These are phyloP conservation scores for Cladorrhinum sp. DNA, from an alignment of 2,329 filamentous ascomycete species.

Conservation along the genomic window DNA sequence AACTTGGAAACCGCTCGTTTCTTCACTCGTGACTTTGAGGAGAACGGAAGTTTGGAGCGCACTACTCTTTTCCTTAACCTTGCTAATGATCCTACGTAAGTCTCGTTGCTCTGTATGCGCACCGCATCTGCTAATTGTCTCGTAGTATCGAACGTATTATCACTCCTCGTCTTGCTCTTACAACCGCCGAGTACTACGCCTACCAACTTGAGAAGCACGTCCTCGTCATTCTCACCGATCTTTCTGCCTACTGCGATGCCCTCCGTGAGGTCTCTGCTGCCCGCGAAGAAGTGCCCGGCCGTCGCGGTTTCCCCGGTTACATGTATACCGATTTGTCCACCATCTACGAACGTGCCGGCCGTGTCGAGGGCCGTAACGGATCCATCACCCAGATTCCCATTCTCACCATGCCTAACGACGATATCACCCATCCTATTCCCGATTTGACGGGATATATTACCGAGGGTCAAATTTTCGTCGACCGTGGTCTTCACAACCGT, in stretches of 20 bases:
- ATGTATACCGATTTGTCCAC: slow-evolving; percentile 99
- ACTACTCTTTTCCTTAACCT: slow-evolving; percentile 97
- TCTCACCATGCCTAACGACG: slow-evolving; percentile 98
- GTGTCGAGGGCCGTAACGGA: slow-evolving; percentile 93
- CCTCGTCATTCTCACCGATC: slow-evolving; percentile 94
- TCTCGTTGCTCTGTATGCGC: slow-evolving; percentile 17
- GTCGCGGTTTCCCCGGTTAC: slow-evolving; percentile 99
- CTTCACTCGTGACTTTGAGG: slow-evolving; percentile 97
- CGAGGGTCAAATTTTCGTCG: slow-evolving; percentile 97
- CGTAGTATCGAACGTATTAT: slow-evolving; percentile 97
- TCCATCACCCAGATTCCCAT: slow-evolving; percentile 99
- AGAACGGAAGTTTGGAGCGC: slow-evolving; percentile 98
- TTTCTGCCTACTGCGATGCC: slow-evolving; percentile 97
- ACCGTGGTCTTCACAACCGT: slow-evolving; percentile 91
- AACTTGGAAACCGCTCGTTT: slow-evolving; percentile 98
- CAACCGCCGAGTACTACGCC: slow-evolving; percentile 98
- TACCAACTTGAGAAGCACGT: slow-evolving; percentile 99
- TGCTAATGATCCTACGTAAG: slow-evolving; percentile 96
- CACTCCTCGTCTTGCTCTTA: slow-evolving; percentile 94
- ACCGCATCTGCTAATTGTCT: slow-evolving; percentile 15
- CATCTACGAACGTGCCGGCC: slow-evolving; percentile 98
- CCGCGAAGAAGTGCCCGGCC: slow-evolving; percentile 97
- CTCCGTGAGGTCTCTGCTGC: slow-evolving; percentile 97
- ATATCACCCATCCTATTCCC: slow-evolving; percentile 98
- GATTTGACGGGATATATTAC: slow-evolving; percentile 99